Conservation (phyloP, 805 yeast species). For the Alloascoidea africana region DNA sequence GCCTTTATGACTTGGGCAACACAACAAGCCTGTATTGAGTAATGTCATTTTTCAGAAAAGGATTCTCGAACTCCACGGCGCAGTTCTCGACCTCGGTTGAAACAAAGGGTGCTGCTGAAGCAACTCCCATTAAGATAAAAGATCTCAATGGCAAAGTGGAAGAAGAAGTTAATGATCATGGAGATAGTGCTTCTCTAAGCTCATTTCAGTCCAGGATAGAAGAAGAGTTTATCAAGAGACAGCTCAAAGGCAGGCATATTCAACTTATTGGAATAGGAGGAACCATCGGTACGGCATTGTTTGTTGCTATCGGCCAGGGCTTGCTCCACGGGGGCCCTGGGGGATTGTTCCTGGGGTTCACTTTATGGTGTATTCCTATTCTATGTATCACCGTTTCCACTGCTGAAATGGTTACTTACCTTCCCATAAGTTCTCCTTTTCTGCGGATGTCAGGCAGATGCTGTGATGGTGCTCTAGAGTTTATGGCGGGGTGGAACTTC, state of each 20-base stretch:
- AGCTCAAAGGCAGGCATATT: constrained; percentile 52
- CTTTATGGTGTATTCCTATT: constrained; percentile 57
- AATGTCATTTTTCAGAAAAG: no score
- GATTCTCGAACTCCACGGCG: no score
- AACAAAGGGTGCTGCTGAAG: no score
- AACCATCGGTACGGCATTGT: constrained; percentile 68
- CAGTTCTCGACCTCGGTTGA: no score
- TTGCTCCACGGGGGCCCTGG: constrained; percentile 58
- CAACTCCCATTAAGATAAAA: no score
- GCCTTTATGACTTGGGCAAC: no score
- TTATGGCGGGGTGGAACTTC: constrained; percentile 69
- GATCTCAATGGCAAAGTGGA: no score
- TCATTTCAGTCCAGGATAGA: neutral
- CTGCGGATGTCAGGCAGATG: constrained; percentile 61
- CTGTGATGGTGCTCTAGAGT: constrained; percentile 60
- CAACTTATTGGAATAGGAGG: constrained; percentile 73
- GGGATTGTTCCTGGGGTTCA: constrained; percentile 46
- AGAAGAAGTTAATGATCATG: no score
- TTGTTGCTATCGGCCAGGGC: constrained; percentile 56
- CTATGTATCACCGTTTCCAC: constrained; percentile 51
- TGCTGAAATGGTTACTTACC: constrained; percentile 67
- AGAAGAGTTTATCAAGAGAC: constrained; percentile 18
- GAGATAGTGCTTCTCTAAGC: neutral
- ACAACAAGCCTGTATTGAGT: no score
- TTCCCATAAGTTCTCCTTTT: constrained; percentile 69